These are phyloP conservation scores for Austroboletus festivus DNA, from an alignment of 768 basidiomycete genomes.

Conservation along the genomic window DNA sequence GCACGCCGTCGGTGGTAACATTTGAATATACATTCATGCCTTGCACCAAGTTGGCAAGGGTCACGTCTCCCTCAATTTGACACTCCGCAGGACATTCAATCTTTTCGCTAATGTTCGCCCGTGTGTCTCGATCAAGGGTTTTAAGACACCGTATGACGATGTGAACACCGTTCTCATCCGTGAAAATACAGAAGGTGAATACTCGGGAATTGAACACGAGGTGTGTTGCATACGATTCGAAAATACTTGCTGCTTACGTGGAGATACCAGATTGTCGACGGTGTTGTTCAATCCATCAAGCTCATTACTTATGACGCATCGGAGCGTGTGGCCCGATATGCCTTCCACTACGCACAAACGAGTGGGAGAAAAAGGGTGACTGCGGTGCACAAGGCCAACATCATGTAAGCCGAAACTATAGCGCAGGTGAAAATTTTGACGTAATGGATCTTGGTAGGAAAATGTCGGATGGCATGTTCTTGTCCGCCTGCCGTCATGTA, in stretches of 20 bases:
- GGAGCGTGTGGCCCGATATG: constrained; percentile 96
- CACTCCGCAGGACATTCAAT: constrained; percentile 94
- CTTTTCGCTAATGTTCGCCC: constrained; percentile 98
- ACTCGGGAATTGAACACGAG: constrained; percentile 99
- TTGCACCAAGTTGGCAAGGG: constrained; percentile 86
- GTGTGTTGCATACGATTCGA: constrained; percentile 38
- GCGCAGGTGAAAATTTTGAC: neutral
- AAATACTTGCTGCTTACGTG: constrained; percentile 12
- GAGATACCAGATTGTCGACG: constrained; percentile 75
- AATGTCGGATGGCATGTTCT: constrained; percentile 99
- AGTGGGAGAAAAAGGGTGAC: constrained; percentile 89
- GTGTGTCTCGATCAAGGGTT: constrained; percentile 92
- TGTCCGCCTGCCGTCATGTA: constrained; percentile 94
- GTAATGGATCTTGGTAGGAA: constrained; percentile 60
- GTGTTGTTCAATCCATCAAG: constrained; percentile 99
- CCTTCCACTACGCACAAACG: constrained; percentile 94
- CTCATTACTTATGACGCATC: constrained; percentile 99
- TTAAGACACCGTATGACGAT: constrained; percentile 97
- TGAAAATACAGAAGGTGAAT: constrained; percentile 99
- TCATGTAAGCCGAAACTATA: constrained; percentile 65
- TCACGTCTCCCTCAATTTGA: constrained; percentile 96
- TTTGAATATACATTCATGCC: constrained; percentile 12
- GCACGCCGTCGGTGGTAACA: constrained; percentile 31
- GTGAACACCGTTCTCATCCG: constrained; percentile 98
- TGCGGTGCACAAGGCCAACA: constrained; percentile 99